Conservation (phyloP, 768 basidiomycete genomes). For the Sporobolomyces phaffii region DNA sequence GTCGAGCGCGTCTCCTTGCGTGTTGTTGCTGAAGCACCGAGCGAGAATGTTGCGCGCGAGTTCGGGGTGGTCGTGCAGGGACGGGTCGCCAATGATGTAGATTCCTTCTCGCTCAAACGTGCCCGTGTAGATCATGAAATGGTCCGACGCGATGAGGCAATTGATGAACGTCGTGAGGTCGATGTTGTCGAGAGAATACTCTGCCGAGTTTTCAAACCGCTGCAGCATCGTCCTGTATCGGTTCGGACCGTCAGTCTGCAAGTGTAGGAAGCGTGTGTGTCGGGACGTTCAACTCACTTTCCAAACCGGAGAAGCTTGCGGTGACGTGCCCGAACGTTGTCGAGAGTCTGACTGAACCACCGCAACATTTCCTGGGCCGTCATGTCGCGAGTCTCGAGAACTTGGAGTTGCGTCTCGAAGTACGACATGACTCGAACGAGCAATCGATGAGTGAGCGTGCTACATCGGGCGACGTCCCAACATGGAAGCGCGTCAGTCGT, state of each 20-base stretch:
- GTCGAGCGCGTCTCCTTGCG: conserved; percentile 30
- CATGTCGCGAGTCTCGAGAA: conserved; percentile 53
- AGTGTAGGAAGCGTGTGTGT: conserved; percentile 7
- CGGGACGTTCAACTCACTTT: conserved; percentile 46
- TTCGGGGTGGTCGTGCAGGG: conserved; percentile 68
- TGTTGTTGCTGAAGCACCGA: conserved; percentile 63
- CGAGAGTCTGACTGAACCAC: conserved; percentile 91
- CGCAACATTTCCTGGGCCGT: conserved; percentile 70
- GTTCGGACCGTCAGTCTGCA: conserved; percentile 50
- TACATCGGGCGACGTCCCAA: no score
- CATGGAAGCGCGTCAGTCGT: no score
- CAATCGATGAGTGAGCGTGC: conserved; percentile 83
- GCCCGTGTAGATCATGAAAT: conserved; percentile 88
- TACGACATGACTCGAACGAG: conserved; percentile 88
- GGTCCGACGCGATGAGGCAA: conserved; percentile 71
- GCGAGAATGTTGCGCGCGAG: conserved; percentile 71
- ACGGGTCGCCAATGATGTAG: conserved; percentile 77
- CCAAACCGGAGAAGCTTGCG: conserved; percentile 91
- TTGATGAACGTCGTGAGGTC: conserved; percentile 73
- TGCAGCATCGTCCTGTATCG: conserved; percentile 57
- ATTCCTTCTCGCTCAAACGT: conserved; percentile 79
- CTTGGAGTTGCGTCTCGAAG: conserved; percentile 85
- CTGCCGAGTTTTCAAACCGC: conserved; percentile 86
- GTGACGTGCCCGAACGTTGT: conserved; percentile 82
- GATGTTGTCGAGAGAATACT: conserved; percentile 71